Conservation (phyloP, 805 yeast genomes). For the Metschnikowia koreensis region DNA sequence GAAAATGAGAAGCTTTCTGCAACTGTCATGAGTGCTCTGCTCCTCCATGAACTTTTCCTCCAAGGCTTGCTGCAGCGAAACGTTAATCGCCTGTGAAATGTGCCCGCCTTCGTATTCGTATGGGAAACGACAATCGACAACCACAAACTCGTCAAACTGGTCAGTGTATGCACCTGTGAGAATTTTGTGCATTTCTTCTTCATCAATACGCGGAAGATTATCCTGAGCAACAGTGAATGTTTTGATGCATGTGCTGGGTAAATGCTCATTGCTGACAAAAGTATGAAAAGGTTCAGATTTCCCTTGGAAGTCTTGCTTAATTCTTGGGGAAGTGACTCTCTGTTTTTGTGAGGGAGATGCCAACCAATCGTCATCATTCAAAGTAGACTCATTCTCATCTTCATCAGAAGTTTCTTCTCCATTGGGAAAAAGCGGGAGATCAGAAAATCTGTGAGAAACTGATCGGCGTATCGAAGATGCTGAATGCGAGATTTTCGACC, state of each 20-base stretch:
- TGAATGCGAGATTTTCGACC: slow-evolving; percentile 14
- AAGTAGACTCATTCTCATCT: slow-evolving; percentile 19
- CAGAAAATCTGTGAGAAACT: slow-evolving; percentile 10
- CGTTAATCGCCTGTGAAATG: slow-evolving; percentile 76
- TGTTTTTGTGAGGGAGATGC: slow-evolving; percentile 17
- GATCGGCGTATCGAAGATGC: slow-evolving; percentile 15
- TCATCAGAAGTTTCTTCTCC: slow-evolving; percentile 17
- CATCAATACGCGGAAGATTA: slow-evolving; percentile 67
- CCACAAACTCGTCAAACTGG: slow-evolving; percentile 52
- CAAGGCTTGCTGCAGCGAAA: slow-evolving; percentile 66
- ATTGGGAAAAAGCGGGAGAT: slow-evolving; percentile 11
- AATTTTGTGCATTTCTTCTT: slow-evolving; percentile 54
- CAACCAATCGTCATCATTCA: slow-evolving; percentile 19
- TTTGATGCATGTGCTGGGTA: slow-evolving; percentile 27
- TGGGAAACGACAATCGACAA: slow-evolving; percentile 89
- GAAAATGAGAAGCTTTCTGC: slow-evolving; percentile 62
- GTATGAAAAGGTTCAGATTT: not conserved
- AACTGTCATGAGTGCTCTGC: slow-evolving; percentile 12
- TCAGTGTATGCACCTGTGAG: slow-evolving; percentile 50
- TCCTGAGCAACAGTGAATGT: slow-evolving; percentile 45
- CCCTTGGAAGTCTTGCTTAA: not conserved
- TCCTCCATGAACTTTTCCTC: slow-evolving; percentile 50
- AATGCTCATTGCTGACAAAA: slow-evolving; percentile 29
- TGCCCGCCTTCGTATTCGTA: slow-evolving; percentile 95
- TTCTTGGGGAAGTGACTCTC: slow-evolving; percentile 5